Evolutionary conservation across 352 stramenopile species (phyloP), one percentile per base, ranked within the genome.

Genomic region (Globisporangium iwayamae): DNA sequence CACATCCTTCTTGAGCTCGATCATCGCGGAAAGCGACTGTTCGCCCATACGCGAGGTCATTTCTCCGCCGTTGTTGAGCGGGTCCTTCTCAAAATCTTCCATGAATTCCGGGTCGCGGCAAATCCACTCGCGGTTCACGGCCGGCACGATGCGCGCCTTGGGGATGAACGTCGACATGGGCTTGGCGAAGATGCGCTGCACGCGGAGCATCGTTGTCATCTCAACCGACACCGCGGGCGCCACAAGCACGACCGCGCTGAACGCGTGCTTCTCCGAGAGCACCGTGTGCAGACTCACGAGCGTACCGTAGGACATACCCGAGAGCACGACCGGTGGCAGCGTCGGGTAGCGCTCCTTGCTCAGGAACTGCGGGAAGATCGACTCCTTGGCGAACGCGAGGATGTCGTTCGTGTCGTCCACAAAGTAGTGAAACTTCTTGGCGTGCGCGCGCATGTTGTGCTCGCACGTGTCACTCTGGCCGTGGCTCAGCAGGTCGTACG

Each of bases 371-470:
- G 71, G 64, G 20, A 80, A 67, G 34, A 84, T 22, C 14, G 72
- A 28, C n/a, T 64, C 45, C 63, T 82, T 80, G 13, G 72, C 68
- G 58, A 81, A 60, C 18, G 50, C 41, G 41, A 85, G 56, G 45
- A 85, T 76, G 28, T 72, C 74, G 55, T 87, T 80, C 51, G 73
- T 76, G 63, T 87, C 78, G 51, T 85, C 69, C 52, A 87, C 72
- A 52, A 87, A 78, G 51, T 81, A 72, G 8, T 74, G 71, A 59
- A 83, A 83, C 25, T 58, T 67, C 16, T 67, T 47, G 32, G 61
- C 68, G 56, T 83, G 73, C 5, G 71, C 73, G 36, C 76, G 63
- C 32, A 74, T 56, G 18, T 62, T 59, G 18, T 73, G 67, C 11
- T 69, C 59, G 56, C 75, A 68, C 38, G 57, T 65, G 61, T 82